Base-by-base conservation (phyloP, 257 asterid species). In the Salvia splendens region DNA sequence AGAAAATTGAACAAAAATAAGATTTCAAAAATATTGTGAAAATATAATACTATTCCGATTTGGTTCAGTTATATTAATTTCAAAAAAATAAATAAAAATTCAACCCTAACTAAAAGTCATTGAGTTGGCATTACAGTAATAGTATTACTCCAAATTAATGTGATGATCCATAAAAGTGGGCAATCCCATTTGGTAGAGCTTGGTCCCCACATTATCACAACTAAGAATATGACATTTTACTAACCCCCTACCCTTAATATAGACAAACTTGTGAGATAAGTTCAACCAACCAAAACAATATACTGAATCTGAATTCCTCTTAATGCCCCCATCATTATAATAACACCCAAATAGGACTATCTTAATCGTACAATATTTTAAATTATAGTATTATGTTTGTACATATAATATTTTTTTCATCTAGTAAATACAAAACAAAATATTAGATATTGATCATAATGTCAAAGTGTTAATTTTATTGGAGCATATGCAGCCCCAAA, bases 141-240 rank as follows among this genome's bases (percentile, higher is more conserved):
- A 33, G 6, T 33, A 33, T 33, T 15, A 57, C 12, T 54, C 47
- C 9, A 35, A 51, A 51, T 47, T 51, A 50, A 51, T 14, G 36
- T 36, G 64, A 30, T 50, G 69, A 65, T 57, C 49, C 61, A 40
- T 30, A 33, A 48, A 63, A 65, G 68, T 66, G 46, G 66, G 46
- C 67, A 66, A 76, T 20, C 52, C 51, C 50, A 70, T 64, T 48
- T 57, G 71, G 61, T 63, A 65, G 52, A 38, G 60, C 2, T 65
- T 61, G 75, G 81, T 77, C 81, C 81, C 81, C 78, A 68, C 81
- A 55, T 11, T 64, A 72, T 72, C 81, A 72, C 81, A 63, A 72
- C 74, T 15, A 77, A 55, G 81, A 77, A 62, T 69, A 36, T 72
- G 81, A 77, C 78, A 72, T 77, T 58, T 63, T 68, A 77, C 81